These are phyloP conservation scores for Candida berthetii DNA, from an alignment of 805 yeast genomes.

Conservation along the genomic window DNA sequence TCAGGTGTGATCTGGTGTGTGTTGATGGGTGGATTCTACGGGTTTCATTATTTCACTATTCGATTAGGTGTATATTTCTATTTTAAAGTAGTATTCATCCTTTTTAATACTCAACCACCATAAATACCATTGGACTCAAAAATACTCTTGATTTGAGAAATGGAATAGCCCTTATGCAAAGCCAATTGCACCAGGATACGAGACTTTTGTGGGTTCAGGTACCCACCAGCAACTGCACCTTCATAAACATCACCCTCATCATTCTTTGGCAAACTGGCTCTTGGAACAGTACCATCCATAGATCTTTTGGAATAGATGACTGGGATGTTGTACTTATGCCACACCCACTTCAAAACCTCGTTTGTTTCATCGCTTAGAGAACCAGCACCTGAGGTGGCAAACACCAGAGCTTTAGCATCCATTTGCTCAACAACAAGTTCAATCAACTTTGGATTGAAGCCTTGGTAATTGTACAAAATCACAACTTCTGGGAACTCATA, in stretches of 20 bases:
- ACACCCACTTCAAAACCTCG: constrained; percentile 32
- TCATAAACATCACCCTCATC: constrained; percentile 26
- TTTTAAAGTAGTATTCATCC: too few relatives aligned
- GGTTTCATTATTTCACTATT: too few relatives aligned
- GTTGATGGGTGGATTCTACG: too few relatives aligned
- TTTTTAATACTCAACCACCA: constrained; percentile 26
- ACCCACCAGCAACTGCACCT: constrained; percentile 56
- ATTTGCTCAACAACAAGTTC: constrained; percentile 38
- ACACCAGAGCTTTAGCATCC: constrained; percentile 46
- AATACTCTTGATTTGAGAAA: constrained; percentile 27
- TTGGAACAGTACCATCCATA: constrained; percentile 67
- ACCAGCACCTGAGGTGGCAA: constrained; percentile 73
- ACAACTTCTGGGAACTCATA: constrained; percentile 36
- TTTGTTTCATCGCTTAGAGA: constrained; percentile 48
- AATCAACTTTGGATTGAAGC: constrained; percentile 43
- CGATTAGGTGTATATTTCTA: too few relatives aligned
- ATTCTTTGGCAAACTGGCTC: constrained; percentile 33
- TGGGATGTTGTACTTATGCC: constrained; percentile 38
- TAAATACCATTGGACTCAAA: constrained; percentile 34
- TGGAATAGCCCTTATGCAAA: constrained; percentile 26
- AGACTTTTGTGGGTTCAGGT: constrained; percentile 59
- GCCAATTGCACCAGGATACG: constrained; percentile 54
- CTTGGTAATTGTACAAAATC: constrained; percentile 58
- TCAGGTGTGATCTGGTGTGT: too few relatives aligned
- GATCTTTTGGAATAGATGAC: constrained; percentile 60